Evolutionary conservation across 1,284 basidiomycete genomes (phyloP).

Genomic region (Pascua guehoae): DNA sequence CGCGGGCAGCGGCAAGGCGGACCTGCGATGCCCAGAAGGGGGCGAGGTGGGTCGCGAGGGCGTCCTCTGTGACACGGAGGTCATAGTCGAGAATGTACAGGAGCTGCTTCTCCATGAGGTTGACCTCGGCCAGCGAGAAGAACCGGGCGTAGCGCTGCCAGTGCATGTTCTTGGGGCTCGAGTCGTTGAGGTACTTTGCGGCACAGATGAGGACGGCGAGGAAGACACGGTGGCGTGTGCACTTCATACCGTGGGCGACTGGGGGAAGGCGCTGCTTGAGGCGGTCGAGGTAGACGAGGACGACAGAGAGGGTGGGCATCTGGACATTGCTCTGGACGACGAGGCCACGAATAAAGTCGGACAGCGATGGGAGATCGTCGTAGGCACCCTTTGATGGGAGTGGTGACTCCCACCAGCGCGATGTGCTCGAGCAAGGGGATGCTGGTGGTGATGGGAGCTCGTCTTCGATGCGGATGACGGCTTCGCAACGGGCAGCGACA

Average conservation of each 20-base stretch:
- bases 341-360: slow-evolving; percentile 81
- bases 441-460: slow-evolving; percentile 19
- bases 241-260: slow-evolving; percentile 64
- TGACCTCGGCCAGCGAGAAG: slow-evolving; percentile 67
- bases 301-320: slow-evolving; percentile 84
- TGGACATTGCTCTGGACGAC: slow-evolving; percentile 84
- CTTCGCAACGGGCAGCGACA: slow-evolving; percentile 36
- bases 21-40: slow-evolving; percentile 19
- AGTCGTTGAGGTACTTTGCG: slow-evolving; percentile 97
- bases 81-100: slow-evolving; percentile 84
- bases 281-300: slow-evolving; percentile 90
- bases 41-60: slow-evolving; percentile 12
- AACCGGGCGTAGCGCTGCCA: slow-evolving; percentile 71
- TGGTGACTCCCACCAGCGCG: slow-evolving; percentile 43
- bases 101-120: slow-evolving; percentile 94
- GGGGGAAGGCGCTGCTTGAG: slow-evolving; percentile 75
- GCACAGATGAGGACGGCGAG: slow-evolving; percentile 92
- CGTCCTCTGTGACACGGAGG: slow-evolving; percentile 70
- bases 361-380: slow-evolving; percentile 61
- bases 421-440: slow-evolving; percentile 16
- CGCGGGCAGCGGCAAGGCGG: slow-evolving; percentile 12
- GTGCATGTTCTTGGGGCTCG: slow-evolving; percentile 90
- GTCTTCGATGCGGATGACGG: slow-evolving; percentile 41
- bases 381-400: slow-evolving; percentile 31
- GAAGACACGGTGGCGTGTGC: slow-evolving; percentile 91